These are phyloP conservation scores for Citrus inodora DNA, from an alignment of 345 rosid genomes.

Conservation along the genomic window DNA sequence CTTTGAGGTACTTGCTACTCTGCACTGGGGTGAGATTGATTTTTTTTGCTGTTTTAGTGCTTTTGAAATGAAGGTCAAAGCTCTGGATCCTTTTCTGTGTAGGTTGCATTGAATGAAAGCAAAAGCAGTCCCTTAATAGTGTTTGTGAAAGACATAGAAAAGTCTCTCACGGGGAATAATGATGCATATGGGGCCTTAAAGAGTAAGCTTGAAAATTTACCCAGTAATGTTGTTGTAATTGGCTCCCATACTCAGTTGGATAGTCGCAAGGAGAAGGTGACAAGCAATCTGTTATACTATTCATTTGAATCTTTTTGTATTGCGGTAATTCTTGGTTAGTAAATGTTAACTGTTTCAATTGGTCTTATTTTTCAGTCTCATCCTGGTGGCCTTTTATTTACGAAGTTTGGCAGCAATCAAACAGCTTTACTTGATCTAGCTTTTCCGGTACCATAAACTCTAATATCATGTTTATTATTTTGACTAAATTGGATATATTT, in stretches of 20 bases:
- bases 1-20: conserved; percentile 60
- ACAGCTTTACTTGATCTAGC: conserved; percentile 90
- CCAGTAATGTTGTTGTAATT: conserved; percentile 71
- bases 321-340: neutral
- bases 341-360: neutral
- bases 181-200: conserved; percentile 64
- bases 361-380: conserved; percentile 60
- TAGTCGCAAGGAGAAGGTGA: conserved; percentile 91
- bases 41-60: neutral
- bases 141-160: conserved; percentile 90
- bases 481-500: neutral
- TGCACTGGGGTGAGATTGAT: neutral
- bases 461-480: neutral
- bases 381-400: conserved; percentile 87
- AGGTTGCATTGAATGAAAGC: conserved; percentile 77
- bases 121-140: conserved; percentile 68
- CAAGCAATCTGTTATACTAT: conserved; percentile 5
- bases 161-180: conserved; percentile 66
- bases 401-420: conserved; percentile 92
- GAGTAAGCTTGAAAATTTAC: conserved; percentile 76
- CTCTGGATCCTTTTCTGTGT: conserved; percentile 18
- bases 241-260: conserved; percentile 93
- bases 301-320: neutral
- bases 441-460: conserved; percentile 61
- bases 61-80: neutral